phyloP scores from a whole-genome alignment of 2,329 filamentous ascomycete species.

The Coleophoma eucalyptorum region DNA sequence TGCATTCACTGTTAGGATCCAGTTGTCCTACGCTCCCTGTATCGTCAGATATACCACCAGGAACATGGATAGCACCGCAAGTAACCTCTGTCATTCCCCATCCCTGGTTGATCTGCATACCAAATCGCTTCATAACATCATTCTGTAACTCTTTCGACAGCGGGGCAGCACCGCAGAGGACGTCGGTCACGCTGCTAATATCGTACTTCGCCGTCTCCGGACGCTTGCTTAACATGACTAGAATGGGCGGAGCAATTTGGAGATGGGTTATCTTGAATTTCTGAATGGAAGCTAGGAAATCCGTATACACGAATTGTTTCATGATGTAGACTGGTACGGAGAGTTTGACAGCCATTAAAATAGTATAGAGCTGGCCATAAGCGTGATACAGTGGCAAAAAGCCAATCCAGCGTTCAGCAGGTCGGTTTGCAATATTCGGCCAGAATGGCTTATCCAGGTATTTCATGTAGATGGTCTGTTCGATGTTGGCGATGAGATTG shows the following conservation, averaged over 20 bases:
- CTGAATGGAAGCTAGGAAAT: slow-evolving; percentile 46
- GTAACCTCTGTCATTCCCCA: slow-evolving; percentile 60
- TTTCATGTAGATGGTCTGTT: slow-evolving; percentile 43
- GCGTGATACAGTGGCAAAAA: slow-evolving; percentile 67
- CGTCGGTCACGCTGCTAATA: slow-evolving; percentile 42
- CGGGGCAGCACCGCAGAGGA: slow-evolving; percentile 51
- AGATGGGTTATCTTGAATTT: slow-evolving; percentile 49
- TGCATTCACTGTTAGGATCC: slow-evolving; percentile 48
- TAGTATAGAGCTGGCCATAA: slow-evolving; percentile 50
- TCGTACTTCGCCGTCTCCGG: slow-evolving; percentile 47
- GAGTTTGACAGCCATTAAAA: slow-evolving; percentile 40
- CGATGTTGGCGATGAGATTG: slow-evolving; percentile 45
- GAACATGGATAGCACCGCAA: slow-evolving; percentile 37
- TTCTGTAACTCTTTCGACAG: slow-evolving; percentile 36
- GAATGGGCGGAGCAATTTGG: slow-evolving; percentile 52
- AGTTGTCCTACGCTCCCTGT: slow-evolving; percentile 49
- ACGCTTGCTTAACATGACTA: slow-evolving; percentile 57
- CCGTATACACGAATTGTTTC: slow-evolving; percentile 49
- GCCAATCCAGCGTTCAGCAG: slow-evolving; percentile 46
- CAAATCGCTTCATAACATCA: slow-evolving; percentile 40
- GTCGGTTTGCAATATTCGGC: slow-evolving; percentile 28
- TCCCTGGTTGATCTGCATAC: slow-evolving; percentile 42
- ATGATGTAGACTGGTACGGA: slow-evolving; percentile 51
- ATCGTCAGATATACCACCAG: slow-evolving; percentile 31
- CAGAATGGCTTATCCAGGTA: slow-evolving; percentile 32